Conservation (phyloP, 305 asterid genomes). For the Striga hermonthica region DNA sequence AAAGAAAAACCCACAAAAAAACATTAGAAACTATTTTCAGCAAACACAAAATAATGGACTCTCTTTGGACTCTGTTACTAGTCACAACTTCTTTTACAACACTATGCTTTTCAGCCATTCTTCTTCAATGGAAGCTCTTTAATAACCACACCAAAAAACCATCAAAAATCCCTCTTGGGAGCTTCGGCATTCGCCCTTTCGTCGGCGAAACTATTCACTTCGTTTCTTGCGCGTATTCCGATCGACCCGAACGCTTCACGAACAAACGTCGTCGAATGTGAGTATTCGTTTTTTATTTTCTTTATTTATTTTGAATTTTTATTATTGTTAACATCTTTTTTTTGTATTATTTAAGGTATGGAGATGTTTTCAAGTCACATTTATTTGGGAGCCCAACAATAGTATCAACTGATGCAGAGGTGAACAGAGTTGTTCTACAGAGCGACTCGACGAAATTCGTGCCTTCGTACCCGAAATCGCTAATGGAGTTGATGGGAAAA, state of each 20-base stretch:
- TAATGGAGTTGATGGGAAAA: conserved; percentile 80
- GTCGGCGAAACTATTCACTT: conserved; percentile 83
- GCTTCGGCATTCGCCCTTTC: conserved; percentile 73
- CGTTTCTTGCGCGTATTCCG: conserved; percentile 73
- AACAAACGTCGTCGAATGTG: conserved; percentile 67
- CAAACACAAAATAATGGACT: conserved; percentile 28
- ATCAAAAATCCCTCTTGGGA: conserved; percentile 52
- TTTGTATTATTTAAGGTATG: conserved; percentile 49
- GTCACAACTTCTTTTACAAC: conserved; percentile 22
- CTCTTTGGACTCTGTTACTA: conserved; percentile 36
- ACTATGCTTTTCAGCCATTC: conserved; percentile 34
- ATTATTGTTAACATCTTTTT: background rate
- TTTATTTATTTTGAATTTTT: background rate
- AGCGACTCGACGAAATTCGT: conserved; percentile 76
- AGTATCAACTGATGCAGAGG: conserved; percentile 86
- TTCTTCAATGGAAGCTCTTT: conserved; percentile 28
- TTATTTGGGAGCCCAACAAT: conserved; percentile 80
- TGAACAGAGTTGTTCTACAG: conserved; percentile 61
- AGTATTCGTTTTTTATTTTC: conserved; percentile 27
- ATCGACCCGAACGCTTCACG: conserved; percentile 67
- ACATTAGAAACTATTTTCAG: too few relatives aligned
- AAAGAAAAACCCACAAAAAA: too few relatives aligned
- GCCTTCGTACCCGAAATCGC: conserved; percentile 86
- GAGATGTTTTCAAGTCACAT: conserved; percentile 85
- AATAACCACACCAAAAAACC: conserved; percentile 21